Conservation (phyloP, 805 yeast genomes). For the Zygosaccharomyces lentus region DNA sequence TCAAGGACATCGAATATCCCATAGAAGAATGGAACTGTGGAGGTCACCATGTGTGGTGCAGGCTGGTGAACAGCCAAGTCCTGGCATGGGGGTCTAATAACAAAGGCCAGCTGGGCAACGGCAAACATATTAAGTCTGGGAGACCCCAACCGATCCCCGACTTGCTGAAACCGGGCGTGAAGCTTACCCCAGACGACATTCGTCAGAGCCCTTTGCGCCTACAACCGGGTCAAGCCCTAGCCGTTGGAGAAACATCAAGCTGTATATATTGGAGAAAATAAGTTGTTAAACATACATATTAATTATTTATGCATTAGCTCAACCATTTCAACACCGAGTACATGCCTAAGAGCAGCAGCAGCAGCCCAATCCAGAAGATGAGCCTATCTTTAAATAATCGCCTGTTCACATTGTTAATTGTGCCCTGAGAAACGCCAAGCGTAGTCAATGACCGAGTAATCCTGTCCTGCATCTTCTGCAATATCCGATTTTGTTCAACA, state of each 20-base stretch:
- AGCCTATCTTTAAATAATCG: slow-evolving; percentile 83
- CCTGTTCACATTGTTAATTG: slow-evolving; percentile 73
- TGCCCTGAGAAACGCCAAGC: slow-evolving; percentile 80
- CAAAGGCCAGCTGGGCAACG: slow-evolving; percentile 79
- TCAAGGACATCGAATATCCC: slow-evolving; percentile 47
- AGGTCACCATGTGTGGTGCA: slow-evolving; percentile 57
- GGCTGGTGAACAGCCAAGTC: slow-evolving; percentile 60
- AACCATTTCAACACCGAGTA: slow-evolving; percentile 62
- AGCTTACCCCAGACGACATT: slow-evolving; percentile 23
- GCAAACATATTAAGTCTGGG: slow-evolving; percentile 58
- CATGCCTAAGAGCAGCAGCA: slow-evolving; percentile 58
- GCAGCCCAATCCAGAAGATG: slow-evolving; percentile 73
- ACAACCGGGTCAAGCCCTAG: slow-evolving; percentile 49
- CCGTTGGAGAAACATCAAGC: slow-evolving; percentile 58
- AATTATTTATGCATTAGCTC: slow-evolving; percentile 35
- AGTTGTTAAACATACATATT: slow-evolving; percentile 5
- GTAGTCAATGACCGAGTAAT: slow-evolving; percentile 70
- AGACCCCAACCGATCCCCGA: slow-evolving; percentile 53
- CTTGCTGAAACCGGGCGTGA: slow-evolving; percentile 50
- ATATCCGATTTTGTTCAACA: slow-evolving; percentile 74
- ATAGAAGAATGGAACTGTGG: slow-evolving; percentile 58
- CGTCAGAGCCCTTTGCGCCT: slow-evolving; percentile 43
- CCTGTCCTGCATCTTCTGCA: slow-evolving; percentile 54
- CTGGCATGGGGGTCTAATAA: slow-evolving; percentile 82
- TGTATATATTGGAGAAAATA: slow-evolving; percentile 54